phyloP scores from a whole-genome alignment of 2,329 filamentous ascomycete species.

The Escovopsis weberi region DNA sequence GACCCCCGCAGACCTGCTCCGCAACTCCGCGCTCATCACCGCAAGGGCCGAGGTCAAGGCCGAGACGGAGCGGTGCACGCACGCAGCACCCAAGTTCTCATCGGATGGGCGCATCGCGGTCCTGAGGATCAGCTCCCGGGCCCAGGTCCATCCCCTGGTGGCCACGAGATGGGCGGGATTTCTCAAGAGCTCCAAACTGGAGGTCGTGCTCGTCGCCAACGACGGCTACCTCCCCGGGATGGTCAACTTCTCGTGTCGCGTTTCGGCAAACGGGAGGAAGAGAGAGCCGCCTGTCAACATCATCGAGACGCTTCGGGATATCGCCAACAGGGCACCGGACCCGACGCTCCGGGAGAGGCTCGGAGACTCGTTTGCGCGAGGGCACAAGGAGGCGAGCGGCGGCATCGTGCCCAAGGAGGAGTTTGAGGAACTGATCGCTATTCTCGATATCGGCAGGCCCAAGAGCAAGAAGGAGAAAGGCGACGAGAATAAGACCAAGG shows the following conservation, averaged over 20 bases:
- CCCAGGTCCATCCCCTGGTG: slow-evolving; percentile 53
- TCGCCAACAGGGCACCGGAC: slow-evolving; percentile 29
- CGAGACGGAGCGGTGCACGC: slow-evolving; percentile 38
- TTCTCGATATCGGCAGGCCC: slow-evolving; percentile 38
- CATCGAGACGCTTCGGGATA: slow-evolving; percentile 39
- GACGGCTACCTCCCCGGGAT: slow-evolving; percentile 47
- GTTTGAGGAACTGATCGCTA: slow-evolving; percentile 48
- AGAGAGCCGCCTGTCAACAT: slow-evolving; percentile 46
- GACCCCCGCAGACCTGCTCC: slow-evolving; percentile 33
- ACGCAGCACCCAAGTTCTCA: slow-evolving; percentile 48
- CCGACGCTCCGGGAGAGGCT: slow-evolving; percentile 30
- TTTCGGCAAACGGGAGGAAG: slow-evolving; percentile 39
- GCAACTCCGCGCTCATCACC: slow-evolving; percentile 31
- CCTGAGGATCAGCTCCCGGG: slow-evolving; percentile 42
- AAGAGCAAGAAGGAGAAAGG: slow-evolving; percentile 26
- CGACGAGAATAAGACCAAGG: not conserved
- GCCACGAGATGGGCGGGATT: slow-evolving; percentile 52
- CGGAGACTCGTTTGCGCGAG: slow-evolving; percentile 49
- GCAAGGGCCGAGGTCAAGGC: slow-evolving; percentile 43
- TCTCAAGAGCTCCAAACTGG: slow-evolving; percentile 41
- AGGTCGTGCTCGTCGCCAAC: slow-evolving; percentile 53
- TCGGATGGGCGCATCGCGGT: slow-evolving; percentile 47
- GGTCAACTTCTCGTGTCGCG: slow-evolving; percentile 54
- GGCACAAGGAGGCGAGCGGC: slow-evolving; percentile 53
- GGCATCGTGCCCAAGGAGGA: slow-evolving; percentile 45